phyloP scores from a whole-genome alignment of 495 filamentous ascomycete species.

The Thermothielavioides terrestris region DNA sequence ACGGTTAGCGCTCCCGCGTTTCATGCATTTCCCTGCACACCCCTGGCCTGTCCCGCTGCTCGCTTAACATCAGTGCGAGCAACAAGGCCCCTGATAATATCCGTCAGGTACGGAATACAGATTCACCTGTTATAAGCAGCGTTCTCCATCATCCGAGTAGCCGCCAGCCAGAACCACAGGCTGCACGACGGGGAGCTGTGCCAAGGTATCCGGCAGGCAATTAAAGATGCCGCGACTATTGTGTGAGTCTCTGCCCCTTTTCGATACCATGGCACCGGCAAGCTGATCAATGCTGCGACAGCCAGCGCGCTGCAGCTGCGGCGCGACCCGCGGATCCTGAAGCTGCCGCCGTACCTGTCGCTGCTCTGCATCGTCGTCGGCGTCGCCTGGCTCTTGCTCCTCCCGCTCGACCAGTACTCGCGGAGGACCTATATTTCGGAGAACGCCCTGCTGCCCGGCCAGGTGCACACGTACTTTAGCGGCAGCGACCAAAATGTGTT shows the following conservation, averaged over 20 bases:
- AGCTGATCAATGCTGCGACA: conserved; percentile 20
- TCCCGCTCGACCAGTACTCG: conserved; percentile 90
- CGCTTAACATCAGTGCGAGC: too few species aligned
- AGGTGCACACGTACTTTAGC: conserved; percentile 95
- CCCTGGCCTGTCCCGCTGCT: neutral
- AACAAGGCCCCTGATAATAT: too few species aligned
- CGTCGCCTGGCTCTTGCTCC: conserved; percentile 81
- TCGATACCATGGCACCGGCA: neutral
- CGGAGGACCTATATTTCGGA: conserved; percentile 93
- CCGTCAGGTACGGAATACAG: too few species aligned
- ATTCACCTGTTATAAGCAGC: conserved; percentile 3
- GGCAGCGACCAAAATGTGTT: conserved; percentile 95
- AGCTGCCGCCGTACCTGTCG: conserved; percentile 74
- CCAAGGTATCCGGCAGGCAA: conserved; percentile 21
- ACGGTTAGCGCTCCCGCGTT: conserved; percentile 11
- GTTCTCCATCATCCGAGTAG: neutral
- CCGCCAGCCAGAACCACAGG: neutral
- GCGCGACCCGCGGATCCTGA: conserved; percentile 59
- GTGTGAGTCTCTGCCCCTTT: conserved; percentile 9
- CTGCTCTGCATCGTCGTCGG: conserved; percentile 81
- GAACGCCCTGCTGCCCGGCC: conserved; percentile 89
- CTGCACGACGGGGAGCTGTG: neutral
- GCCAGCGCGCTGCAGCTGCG: conserved; percentile 46
- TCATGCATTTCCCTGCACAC: conserved; percentile 9
- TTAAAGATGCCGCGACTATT: conserved; percentile 30